Conservation (phyloP, 768 basidiomycete genomes). For the Kwoniella dendrophila region DNA sequence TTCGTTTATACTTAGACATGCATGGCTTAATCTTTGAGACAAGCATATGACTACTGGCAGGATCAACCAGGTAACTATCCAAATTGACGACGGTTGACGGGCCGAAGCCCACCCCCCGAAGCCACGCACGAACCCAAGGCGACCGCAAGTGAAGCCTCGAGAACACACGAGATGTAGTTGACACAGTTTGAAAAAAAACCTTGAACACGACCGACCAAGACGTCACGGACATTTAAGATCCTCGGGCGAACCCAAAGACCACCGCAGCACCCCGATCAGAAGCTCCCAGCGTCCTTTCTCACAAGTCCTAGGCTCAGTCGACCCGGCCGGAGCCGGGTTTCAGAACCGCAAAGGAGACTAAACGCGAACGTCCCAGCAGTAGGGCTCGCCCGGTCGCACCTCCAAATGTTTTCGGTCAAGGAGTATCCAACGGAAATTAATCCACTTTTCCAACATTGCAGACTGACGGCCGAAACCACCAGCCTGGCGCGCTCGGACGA, state of each 20-base stretch:
- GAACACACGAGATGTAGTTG: slow-evolving; percentile 6
- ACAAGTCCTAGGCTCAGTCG: slow-evolving; percentile 59
- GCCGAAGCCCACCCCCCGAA: not conserved
- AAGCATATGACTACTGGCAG: slow-evolving; percentile 83
- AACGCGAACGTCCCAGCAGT: slow-evolving; percentile 34
- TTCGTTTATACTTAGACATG: slow-evolving; percentile 76
- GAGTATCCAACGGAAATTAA: slow-evolving; percentile 57
- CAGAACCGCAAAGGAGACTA: slow-evolving; percentile 56
- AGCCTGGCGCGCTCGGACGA: slow-evolving; percentile 6
- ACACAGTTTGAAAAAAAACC: too few relatives aligned
- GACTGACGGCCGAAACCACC: slow-evolving; percentile 12
- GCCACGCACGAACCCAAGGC: not conserved
- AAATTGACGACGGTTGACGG: slow-evolving; percentile 34
- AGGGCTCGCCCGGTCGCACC: slow-evolving; percentile 50
- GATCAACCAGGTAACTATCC: slow-evolving; percentile 80
- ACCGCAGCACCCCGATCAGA: too few relatives aligned
- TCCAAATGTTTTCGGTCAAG: slow-evolving; percentile 56
- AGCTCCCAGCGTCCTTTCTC: slow-evolving; percentile 61
- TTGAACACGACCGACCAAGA: too few relatives aligned
- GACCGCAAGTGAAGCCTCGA: not conserved
- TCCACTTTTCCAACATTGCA: slow-evolving; percentile 52
- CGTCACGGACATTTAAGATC: not conserved
- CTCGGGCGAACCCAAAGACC: too few relatives aligned
- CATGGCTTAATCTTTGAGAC: slow-evolving; percentile 83
- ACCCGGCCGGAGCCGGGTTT: slow-evolving; percentile 53